These are phyloP conservation scores for Didymellaceae sp. DNA, from an alignment of 2,329 filamentous ascomycete species.

Conservation along the genomic window DNA sequence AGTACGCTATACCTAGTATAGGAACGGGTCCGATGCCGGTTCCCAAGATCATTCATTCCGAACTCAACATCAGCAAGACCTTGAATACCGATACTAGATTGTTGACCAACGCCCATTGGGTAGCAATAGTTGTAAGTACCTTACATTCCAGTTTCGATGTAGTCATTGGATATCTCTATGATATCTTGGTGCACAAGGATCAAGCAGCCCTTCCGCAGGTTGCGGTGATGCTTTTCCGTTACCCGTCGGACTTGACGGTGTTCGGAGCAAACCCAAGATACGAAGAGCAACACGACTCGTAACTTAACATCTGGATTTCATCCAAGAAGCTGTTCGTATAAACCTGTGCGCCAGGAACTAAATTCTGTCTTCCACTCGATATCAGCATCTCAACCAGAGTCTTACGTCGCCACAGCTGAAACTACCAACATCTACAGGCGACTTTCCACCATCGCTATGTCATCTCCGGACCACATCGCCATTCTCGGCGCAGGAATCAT, in stretches of 20 bases:
- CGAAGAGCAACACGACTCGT: neutral
- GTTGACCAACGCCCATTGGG: constrained; percentile 8
- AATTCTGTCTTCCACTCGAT: no score
- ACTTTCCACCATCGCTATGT: no score
- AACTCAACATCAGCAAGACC: neutral
- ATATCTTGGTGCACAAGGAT: no score
- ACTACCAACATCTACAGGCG: no score
- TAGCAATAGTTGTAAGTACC: no score
- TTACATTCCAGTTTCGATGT: neutral
- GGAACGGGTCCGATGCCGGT: constrained; percentile 14
- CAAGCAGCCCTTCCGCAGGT: no score
- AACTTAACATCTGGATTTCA: neutral
- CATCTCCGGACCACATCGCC: constrained; percentile 24
- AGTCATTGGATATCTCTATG: no score
- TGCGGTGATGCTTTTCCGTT: constrained; percentile 5
- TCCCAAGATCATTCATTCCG: constrained; percentile 1
- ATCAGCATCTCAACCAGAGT: neutral
- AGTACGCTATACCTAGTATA: neutral
- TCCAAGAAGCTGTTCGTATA: neutral
- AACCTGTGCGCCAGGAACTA: no score
- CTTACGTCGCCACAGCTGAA: neutral
- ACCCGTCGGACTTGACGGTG: constrained; percentile 14
- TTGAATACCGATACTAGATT: constrained; percentile 5
- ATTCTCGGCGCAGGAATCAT: constrained; percentile 66
- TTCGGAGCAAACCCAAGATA: constrained; percentile 4